Percentiles rank a stretch among this genome's conserved stretches.
Conservation (phyloP, 768 basidiomycete genomes). For the Lactarius hatsudake region DNA sequence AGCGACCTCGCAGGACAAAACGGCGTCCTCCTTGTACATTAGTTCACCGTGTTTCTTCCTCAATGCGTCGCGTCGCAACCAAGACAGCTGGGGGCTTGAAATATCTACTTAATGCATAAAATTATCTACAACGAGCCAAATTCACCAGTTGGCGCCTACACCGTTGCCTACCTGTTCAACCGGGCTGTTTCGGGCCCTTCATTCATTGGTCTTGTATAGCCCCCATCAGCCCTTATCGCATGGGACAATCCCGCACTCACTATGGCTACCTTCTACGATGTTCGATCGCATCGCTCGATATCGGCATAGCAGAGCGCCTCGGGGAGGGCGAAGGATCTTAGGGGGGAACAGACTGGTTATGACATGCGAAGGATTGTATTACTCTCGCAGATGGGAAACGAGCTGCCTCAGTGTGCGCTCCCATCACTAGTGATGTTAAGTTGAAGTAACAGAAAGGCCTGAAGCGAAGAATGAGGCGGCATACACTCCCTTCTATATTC, state of each 20-base stretch:
- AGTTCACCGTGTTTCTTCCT: too few relatives aligned
- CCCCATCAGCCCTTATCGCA: constrained; percentile 49
- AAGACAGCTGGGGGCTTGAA: too few relatives aligned
- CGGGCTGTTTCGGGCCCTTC: too few relatives aligned
- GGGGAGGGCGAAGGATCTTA: constrained; percentile 46
- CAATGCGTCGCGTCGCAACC: too few relatives aligned
- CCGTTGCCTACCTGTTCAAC: too few relatives aligned
- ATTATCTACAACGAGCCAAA: too few relatives aligned
- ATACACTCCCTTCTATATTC: constrained; percentile 57
- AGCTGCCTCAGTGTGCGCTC: constrained; percentile 54
- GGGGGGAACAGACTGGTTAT: constrained; percentile 54
- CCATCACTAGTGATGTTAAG: background rate
- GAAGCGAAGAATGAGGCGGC: constrained; percentile 48
- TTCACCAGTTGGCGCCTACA: too few relatives aligned
- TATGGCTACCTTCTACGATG: constrained; percentile 61
- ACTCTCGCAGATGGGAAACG: constrained; percentile 87
- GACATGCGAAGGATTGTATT: constrained; percentile 79
- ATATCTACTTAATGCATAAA: too few relatives aligned
- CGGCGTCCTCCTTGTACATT: too few relatives aligned
- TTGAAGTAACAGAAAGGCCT: background rate
- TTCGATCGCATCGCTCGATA: constrained; percentile 43
- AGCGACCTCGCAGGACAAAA: too few relatives aligned
- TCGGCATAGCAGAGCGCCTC: constrained; percentile 64
- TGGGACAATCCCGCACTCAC: constrained; percentile 60
- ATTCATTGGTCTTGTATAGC: too few relatives aligned